Conservation (phyloP, 1,139 yeast species). For the Geotrichum australiense region DNA sequence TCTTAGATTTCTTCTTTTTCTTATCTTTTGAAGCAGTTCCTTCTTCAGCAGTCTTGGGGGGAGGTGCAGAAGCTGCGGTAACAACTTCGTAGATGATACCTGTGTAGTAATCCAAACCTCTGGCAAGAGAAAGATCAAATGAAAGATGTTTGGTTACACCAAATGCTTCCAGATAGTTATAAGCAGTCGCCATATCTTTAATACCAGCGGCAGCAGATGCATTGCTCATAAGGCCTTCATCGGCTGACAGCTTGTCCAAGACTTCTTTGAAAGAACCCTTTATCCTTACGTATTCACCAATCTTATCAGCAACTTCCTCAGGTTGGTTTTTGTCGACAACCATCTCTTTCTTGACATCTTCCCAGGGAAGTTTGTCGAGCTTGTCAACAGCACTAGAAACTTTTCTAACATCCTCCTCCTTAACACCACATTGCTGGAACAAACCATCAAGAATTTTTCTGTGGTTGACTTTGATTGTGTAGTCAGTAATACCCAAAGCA, state of each 20-base stretch:
- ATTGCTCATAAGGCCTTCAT: slow-evolving; percentile 53
- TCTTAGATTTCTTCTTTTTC: slow-evolving; percentile 30
- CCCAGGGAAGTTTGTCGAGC: slow-evolving; percentile 94
- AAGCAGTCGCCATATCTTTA: slow-evolving; percentile 66
- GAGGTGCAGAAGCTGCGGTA: slow-evolving; percentile 92
- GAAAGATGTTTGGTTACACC: slow-evolving; percentile 58
- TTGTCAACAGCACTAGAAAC: slow-evolving; percentile 95
- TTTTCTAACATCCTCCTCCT: slow-evolving; percentile 86
- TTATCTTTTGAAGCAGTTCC: slow-evolving; percentile 22
- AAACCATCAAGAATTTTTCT: slow-evolving; percentile 94
- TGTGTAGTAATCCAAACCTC: slow-evolving; percentile 96
- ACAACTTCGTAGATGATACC: slow-evolving; percentile 96
- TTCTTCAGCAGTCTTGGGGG: slow-evolving; percentile 49
- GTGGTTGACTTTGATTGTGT: slow-evolving; percentile 87
- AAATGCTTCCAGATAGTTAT: slow-evolving; percentile 75
- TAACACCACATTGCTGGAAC: slow-evolving; percentile 90
- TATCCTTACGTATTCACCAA: slow-evolving; percentile 83
- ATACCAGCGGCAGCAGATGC: slow-evolving; percentile 74
- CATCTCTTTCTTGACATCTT: slow-evolving; percentile 85
- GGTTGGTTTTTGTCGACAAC: slow-evolving; percentile 81
- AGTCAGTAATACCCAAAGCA: slow-evolving; percentile 76
- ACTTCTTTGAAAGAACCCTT: slow-evolving; percentile 72
- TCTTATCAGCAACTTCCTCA: slow-evolving; percentile 85
- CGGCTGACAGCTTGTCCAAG: slow-evolving; percentile 47
- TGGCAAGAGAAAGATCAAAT: slow-evolving; percentile 88